A percentile compares a stretch with the other conserved stretches of the same genome.
Evolutionary conservation across 192 early-diverging fungal species (phyloP).

Genomic region (Coemansia erecta): DNA sequence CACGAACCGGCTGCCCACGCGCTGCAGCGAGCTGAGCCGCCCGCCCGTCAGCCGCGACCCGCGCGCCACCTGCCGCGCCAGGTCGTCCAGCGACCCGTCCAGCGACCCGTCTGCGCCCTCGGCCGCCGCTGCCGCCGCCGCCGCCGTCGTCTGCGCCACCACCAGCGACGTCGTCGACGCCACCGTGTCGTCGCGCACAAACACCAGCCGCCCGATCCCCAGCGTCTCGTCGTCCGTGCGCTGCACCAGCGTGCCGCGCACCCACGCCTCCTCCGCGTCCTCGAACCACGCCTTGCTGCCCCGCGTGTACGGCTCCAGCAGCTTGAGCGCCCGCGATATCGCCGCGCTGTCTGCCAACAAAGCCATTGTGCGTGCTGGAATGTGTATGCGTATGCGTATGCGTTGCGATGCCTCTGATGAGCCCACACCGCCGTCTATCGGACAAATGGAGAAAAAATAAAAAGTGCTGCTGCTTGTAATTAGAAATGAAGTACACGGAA

Average conservation of each 20-base stretch:
- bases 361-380: slow-evolving; percentile 17
- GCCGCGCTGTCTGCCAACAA: slow-evolving; percentile 30
- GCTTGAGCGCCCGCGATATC: slow-evolving; percentile 43
- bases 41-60: slow-evolving; percentile 51
- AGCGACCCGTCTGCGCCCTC: slow-evolving; percentile 5
- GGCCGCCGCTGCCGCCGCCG: not conserved
- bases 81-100: slow-evolving; percentile 36
- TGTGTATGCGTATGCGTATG: too few species aligned
- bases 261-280: slow-evolving; percentile 83
- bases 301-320: slow-evolving; percentile 66
- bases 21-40: slow-evolving; percentile 35
- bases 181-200: slow-evolving; percentile 33
- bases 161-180: slow-evolving; percentile 36
- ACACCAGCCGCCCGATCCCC: slow-evolving; percentile 44
- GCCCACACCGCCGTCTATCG: too few species aligned
- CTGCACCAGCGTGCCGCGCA: slow-evolving; percentile 60
- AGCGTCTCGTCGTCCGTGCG: slow-evolving; percentile 35
- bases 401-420: too few species aligned
- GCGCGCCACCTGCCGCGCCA: slow-evolving; percentile 34
- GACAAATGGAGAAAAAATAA: not conserved
- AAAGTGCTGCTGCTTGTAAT: not conserved
- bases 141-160: slow-evolving; percentile 29
- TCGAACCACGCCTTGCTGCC: slow-evolving; percentile 86
- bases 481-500: not conserved
- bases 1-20: slow-evolving; percentile 31